phyloP scores from a whole-genome alignment of 2,329 filamentous ascomycete species.

The Lithohypha guttulata region DNA sequence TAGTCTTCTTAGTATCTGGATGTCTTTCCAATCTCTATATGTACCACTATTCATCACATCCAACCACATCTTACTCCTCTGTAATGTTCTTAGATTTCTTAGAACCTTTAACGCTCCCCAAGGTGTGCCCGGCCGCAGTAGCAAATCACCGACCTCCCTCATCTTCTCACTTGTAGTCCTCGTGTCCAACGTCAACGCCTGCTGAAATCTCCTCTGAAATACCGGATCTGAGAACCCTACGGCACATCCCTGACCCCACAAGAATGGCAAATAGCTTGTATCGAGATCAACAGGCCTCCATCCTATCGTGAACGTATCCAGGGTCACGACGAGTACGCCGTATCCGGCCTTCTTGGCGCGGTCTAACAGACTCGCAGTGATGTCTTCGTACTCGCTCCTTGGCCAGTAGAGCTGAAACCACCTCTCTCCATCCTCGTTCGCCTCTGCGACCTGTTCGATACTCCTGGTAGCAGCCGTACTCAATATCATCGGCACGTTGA shows the following conservation, averaged over 20 bases:
- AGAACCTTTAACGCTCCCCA: conserved; percentile 20
- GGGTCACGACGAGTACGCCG: conserved; percentile 56
- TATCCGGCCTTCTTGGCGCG: conserved; percentile 52
- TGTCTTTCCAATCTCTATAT: conserved; percentile 49
- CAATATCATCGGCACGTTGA: conserved; percentile 54
- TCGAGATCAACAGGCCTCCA: conserved; percentile 61
- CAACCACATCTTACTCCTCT: conserved; percentile 33
- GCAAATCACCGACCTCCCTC: conserved; percentile 14
- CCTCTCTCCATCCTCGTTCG: conserved; percentile 41
- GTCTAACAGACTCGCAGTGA: conserved; percentile 51
- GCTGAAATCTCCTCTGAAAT: conserved; percentile 46
- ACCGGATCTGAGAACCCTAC: conserved; percentile 57
- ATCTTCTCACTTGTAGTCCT: conserved; percentile 29
- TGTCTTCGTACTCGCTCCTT: conserved; percentile 42
- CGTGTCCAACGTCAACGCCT: conserved; percentile 37
- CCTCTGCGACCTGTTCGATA: conserved; percentile 55
- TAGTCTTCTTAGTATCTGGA: conserved; percentile 43
- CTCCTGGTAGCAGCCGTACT: conserved; percentile 52
- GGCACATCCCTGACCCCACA: conserved; percentile 40
- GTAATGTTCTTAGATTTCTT: conserved; percentile 14
- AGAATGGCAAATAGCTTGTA: conserved; percentile 38
- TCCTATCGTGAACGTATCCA: conserved; percentile 58
- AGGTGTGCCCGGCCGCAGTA: conserved; percentile 18
- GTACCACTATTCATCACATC: conserved; percentile 42
- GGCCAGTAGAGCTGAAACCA: conserved; percentile 74